phyloP scores from a whole-genome alignment of 148 eudicot genomes.

The Nepenthes mirabilis region DNA sequence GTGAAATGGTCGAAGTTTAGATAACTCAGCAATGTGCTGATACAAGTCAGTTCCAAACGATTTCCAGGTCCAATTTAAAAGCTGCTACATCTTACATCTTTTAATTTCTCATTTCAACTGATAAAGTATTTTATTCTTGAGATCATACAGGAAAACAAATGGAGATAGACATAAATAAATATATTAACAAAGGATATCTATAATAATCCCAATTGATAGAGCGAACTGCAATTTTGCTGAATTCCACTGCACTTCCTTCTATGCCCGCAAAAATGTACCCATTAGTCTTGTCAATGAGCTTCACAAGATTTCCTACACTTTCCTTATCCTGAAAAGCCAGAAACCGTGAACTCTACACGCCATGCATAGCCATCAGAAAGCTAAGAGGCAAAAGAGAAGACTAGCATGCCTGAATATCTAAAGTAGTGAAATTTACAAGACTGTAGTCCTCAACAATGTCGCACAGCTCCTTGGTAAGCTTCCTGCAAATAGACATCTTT shows the following conservation, averaged over 20 bases:
- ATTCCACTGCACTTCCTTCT: constrained; percentile 74
- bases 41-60: too few relatives aligned
- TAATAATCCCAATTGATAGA: constrained; percentile 83
- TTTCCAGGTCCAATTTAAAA: too few relatives aligned
- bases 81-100: too few relatives aligned
- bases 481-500: constrained; percentile 27
- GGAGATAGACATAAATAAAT: too few relatives aligned
- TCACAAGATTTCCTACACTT: constrained; percentile 84
- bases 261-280: constrained; percentile 80
- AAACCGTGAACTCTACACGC: neutral
- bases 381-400: neutral
- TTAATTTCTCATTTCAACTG: too few relatives aligned
- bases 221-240: constrained; percentile 86
- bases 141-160: too few relatives aligned
- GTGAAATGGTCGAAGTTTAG: too few relatives aligned
- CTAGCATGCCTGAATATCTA: constrained; percentile 77
- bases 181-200: constrained; percentile 62
- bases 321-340: constrained; percentile 62
- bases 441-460: constrained; percentile 63
- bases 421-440: constrained; percentile 73
- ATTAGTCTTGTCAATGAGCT: constrained; percentile 78
- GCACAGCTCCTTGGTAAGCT: constrained; percentile 81
- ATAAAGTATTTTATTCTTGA: too few relatives aligned
- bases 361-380: neutral
- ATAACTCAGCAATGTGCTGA: too few relatives aligned